Evolutionary conservation across 129 eudicot genomes (phyloP), one percentile per base, ranked within the genome.

Genomic region (Arctium minus): DNA sequence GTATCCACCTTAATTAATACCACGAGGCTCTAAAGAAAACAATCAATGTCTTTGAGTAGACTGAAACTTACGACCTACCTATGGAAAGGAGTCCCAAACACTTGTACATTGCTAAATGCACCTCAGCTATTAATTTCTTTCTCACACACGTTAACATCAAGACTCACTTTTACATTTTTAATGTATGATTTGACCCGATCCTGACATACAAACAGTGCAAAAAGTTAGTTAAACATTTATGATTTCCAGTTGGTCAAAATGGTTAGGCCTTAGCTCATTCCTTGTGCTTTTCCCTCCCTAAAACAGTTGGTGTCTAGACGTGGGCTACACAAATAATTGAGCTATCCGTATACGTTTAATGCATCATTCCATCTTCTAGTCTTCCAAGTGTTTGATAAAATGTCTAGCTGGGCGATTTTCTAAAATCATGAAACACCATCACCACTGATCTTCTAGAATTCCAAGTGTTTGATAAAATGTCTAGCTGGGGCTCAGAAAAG

Each of bases 401-500:
- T 78, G 74, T 78, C 36, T 78, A 83, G 70, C 79, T 71, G 74
- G 67, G 48, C 29, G 53, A 38, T 27, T 6, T 37, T 4, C 40
- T 37, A 37, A 37, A 2, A 37, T 44, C 50, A 8, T 44, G 50
- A 44, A 44, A 8, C 50, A 44, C 50, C 50, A 44, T 44, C 50
- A 8, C 50, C 50, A 42, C 50, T 42, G 50, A 76, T 69, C 68
- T 11, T 77, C 27, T 76, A 69, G 32, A 36, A 30, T 30, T 15
- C 79, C 78, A 77, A 71, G 82, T 76, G 86, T 77, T 77, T 81
- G 72, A 70, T 78, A 40, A 56, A 78, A 71, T 77, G 74, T 78
- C 29, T 78, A 83, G 70, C 79, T 71, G 82, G 67, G 48, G 13
- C 3, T 44, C 15, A 44, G 15, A 44, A 44, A 44, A 32, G 53